A percentile compares a stretch with the other conserved stretches of the same genome.
Conservation (phyloP, 1,139 yeast genomes). For the Hansenula anomala region DNA sequence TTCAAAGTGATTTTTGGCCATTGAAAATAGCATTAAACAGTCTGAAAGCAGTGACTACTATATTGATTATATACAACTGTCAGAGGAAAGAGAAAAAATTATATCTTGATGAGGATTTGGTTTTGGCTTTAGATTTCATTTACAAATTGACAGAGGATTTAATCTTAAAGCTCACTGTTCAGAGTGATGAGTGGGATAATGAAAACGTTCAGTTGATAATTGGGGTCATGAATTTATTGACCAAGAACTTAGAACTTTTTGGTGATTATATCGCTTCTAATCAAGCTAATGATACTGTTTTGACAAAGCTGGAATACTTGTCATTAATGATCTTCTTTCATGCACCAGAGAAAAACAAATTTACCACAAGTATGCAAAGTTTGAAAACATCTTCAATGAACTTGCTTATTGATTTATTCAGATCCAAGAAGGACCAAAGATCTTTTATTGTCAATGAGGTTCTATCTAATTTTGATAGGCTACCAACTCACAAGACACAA, state of each 20-base stretch:
- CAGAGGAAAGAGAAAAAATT: constrained; percentile 37
- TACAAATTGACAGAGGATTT: constrained; percentile 33
- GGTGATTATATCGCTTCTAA: constrained; percentile 15
- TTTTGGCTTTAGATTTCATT: constrained; percentile 36
- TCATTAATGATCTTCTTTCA: constrained; percentile 35
- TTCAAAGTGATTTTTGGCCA: constrained; percentile 4
- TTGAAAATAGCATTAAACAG: constrained; percentile 23
- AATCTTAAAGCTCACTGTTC: constrained; percentile 22
- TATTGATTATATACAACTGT: constrained; percentile 38
- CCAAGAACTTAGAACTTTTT: constrained; percentile 15
- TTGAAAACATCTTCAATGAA: constrained; percentile 32
- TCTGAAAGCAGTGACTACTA: constrained; percentile 34
- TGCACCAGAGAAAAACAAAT: constrained; percentile 8
- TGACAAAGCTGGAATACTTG: constrained; percentile 50
- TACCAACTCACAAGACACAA: constrained; percentile 38
- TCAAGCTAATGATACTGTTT: constrained; percentile 38
- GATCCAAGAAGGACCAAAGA: constrained; percentile 44
- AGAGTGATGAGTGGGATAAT: constrained; percentile 1
- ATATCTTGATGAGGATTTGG: constrained; percentile 40
- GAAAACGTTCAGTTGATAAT: constrained; percentile 5
- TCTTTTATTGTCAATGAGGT: constrained; percentile 57
- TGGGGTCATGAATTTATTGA: constrained; percentile 12
- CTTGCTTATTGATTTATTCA: constrained; percentile 41
- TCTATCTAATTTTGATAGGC: constrained; percentile 42
- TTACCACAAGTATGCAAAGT: constrained; percentile 9